Conservation (phyloP, 768 basidiomycete species). For the Trametes punicea region DNA sequence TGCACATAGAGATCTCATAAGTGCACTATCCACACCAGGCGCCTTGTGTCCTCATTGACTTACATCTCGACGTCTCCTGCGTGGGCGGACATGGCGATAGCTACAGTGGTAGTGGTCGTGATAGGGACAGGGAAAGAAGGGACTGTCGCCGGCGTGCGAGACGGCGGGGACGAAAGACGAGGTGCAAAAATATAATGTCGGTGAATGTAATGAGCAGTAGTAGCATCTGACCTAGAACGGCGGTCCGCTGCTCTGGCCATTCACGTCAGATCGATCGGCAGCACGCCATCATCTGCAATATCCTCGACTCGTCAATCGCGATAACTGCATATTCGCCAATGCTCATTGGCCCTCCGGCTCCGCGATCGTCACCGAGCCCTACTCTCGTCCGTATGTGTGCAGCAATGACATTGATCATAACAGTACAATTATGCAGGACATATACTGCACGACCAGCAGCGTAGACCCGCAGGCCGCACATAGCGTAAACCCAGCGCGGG, state of each 20-base stretch:
- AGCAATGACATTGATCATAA: neutral
- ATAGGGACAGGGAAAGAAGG: neutral
- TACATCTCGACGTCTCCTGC: slow-evolving; percentile 57
- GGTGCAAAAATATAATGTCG: neutral
- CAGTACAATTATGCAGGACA: slow-evolving; percentile 10
- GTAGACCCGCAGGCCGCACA: neutral
- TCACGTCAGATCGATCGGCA: slow-evolving; percentile 26
- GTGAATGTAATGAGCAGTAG: neutral
- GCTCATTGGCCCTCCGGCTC: slow-evolving; percentile 7
- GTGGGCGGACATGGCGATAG: slow-evolving; percentile 39
- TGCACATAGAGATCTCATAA: slow-evolving; percentile 20
- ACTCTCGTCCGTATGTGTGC: too few relatives aligned
- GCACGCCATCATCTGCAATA: slow-evolving; percentile 18
- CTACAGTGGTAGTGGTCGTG: slow-evolving; percentile 5
- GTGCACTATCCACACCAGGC: slow-evolving; percentile 16
- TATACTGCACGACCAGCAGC: slow-evolving; percentile 1
- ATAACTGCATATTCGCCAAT: slow-evolving; percentile 7
- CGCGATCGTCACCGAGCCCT: neutral
- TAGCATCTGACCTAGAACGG: slow-evolving; percentile 13
- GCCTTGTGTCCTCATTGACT: slow-evolving; percentile 18
- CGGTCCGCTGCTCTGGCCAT: slow-evolving; percentile 6
- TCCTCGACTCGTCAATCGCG: slow-evolving; percentile 9
- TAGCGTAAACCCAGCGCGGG: neutral
- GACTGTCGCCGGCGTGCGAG: neutral
- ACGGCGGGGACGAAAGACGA: neutral